Percentiles rank a stretch among this genome's conserved stretches.
Evolutionary conservation across 495 filamentous ascomycete genomes (phyloP).

Genomic region (Penicillium goetzii): DNA sequence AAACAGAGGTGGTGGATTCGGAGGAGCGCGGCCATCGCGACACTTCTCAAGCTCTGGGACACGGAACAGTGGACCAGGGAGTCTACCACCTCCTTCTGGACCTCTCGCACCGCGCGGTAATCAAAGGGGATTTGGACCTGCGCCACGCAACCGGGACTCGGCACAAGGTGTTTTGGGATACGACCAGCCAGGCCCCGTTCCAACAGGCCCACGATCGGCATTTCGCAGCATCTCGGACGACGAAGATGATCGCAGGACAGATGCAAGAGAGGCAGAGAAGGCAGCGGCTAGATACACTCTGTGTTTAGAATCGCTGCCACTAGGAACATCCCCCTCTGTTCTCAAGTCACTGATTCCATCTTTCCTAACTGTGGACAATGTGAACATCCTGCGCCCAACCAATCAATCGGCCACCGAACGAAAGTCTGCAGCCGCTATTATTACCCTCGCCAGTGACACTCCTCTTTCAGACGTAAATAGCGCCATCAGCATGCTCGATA

Average conservation of each 20-base stretch:
- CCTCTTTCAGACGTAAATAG: slow-evolving; percentile 83
- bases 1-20: slow-evolving; percentile 44
- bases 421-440: slow-evolving; percentile 79
- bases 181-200: slow-evolving; percentile 51
- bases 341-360: slow-evolving; percentile 74
- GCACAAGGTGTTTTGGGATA: slow-evolving; percentile 57
- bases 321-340: slow-evolving; percentile 68
- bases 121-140: slow-evolving; percentile 49
- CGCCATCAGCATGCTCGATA: slow-evolving; percentile 75
- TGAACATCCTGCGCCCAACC: slow-evolving; percentile 70
- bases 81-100: slow-evolving; percentile 65
- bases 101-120: slow-evolving; percentile 56
- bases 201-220: slow-evolving; percentile 46
- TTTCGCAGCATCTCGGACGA: slow-evolving; percentile 55
- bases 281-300: slow-evolving; percentile 85
- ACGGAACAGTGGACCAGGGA: slow-evolving; percentile 75
- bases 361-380: slow-evolving; percentile 71
- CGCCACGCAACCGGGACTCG: slow-evolving; percentile 43
- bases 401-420: slow-evolving; percentile 66
- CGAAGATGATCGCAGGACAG: slow-evolving; percentile 51
- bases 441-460: slow-evolving; percentile 83
- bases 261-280: slow-evolving; percentile 64
- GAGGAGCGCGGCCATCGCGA: slow-evolving; percentile 52
- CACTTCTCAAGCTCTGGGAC: slow-evolving; percentile 57
- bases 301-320: slow-evolving; percentile 66